Percentiles rank a stretch among this genome's conserved stretches.
Conservation (phyloP, 495 filamentous ascomycete genomes). For the Entonaema liquescens region DNA sequence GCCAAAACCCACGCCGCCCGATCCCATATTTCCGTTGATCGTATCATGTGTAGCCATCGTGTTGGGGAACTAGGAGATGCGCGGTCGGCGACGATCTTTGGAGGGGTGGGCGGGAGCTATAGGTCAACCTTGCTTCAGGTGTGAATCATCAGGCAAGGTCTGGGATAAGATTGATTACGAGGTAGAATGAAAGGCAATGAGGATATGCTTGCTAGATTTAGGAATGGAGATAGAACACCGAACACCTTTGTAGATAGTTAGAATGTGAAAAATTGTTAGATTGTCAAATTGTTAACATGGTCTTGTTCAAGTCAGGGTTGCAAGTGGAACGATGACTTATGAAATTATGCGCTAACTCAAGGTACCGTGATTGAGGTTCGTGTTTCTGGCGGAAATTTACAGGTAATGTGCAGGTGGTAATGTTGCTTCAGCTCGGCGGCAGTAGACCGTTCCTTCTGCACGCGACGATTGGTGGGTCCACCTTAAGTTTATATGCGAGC, state of each 20-base stretch:
- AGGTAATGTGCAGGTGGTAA: slow-evolving; percentile 1
- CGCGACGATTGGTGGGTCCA: slow-evolving; percentile 32
- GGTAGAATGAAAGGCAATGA: not conserved
- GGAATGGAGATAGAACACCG: not conserved
- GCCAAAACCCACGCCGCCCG: slow-evolving; percentile 41
- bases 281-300: not conserved
- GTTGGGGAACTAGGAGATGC: slow-evolving; percentile 25
- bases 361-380: slow-evolving; percentile 3
- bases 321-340: slow-evolving; percentile 12
- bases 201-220: not conserved
- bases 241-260: not conserved
- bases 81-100: slow-evolving; percentile 42
- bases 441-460: slow-evolving; percentile 21
- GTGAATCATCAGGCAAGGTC: slow-evolving; percentile 41
- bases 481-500: slow-evolving; percentile 7
- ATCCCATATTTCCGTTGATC: slow-evolving; percentile 47
- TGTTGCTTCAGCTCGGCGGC: slow-evolving; percentile 31
- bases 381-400: not conserved
- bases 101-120: slow-evolving; percentile 33
- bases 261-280: not conserved
- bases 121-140: slow-evolving; percentile 36
- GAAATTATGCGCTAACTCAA: slow-evolving; percentile 19
- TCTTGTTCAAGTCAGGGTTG: not conserved
- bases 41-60: slow-evolving; percentile 36
- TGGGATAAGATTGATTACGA: slow-evolving; percentile 11